A percentile compares a stretch with the other conserved stretches of the same genome.
Conservation (phyloP, 208 protist genomes). For the Vickermania ingenoplastis region DNA sequence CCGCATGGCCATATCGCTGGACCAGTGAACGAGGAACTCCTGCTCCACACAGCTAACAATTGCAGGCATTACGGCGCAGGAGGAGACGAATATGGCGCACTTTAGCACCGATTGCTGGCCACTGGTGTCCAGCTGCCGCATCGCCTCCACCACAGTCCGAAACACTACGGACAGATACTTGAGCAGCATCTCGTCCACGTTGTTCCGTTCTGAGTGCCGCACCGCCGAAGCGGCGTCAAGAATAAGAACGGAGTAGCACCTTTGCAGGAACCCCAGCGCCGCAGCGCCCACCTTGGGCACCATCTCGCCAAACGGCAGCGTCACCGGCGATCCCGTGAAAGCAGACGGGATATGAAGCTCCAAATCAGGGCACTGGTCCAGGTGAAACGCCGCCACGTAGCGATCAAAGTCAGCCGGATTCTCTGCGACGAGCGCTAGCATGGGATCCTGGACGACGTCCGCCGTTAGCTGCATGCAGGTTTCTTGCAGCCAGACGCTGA, state of each 20-base stretch:
- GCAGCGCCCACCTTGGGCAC: conserved; percentile 57
- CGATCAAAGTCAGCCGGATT: conserved; percentile 40
- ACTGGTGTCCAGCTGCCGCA: conserved; percentile 3
- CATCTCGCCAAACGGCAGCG: conserved; percentile 59
- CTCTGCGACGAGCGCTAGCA: conserved; percentile 33
- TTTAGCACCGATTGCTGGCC: conserved; percentile 35
- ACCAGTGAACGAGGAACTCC: conserved; percentile 79
- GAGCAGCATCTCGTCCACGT: conserved; percentile 86
- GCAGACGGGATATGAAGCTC: conserved; percentile 47
- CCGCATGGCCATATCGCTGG: conserved; percentile 40
- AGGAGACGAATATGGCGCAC: conserved; percentile 67
- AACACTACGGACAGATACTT: conserved; percentile 86
- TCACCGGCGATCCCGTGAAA: conserved; percentile 31
- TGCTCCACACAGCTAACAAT: conserved; percentile 82
- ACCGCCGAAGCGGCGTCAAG: conserved; percentile 40
- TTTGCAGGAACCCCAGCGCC: conserved; percentile 48
- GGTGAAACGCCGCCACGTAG: conserved; percentile 47
- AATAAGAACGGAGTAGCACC: conserved; percentile 72
- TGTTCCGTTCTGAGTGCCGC: conserved; percentile 83
- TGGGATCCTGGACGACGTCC: conserved; percentile 49
- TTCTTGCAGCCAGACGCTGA: conserved; percentile 74
- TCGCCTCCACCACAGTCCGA: conserved; percentile 57
- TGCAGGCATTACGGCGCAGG: conserved; percentile 65
- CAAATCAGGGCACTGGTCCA: conserved; percentile 47
- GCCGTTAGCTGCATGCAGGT: conserved; percentile 60